phyloP scores from a whole-genome alignment of 805 yeast genomes.

The Sugiyamaella marilandica region DNA sequence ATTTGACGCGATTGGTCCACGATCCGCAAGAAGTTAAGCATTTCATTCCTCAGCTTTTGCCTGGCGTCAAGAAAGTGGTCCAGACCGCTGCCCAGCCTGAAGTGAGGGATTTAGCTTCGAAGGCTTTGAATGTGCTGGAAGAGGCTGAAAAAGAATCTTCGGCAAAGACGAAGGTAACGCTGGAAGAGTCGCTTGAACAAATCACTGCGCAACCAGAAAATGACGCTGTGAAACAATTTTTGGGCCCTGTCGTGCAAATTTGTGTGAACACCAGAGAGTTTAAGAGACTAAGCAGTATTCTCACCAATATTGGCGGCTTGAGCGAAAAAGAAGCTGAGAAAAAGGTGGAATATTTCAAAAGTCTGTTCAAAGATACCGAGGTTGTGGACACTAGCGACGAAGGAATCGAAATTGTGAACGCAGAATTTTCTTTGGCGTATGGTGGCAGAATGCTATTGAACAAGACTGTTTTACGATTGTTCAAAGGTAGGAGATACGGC shows the following conservation, averaged over 20 bases:
- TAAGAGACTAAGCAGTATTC: constrained; percentile 26
- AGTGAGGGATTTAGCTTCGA: constrained; percentile 87
- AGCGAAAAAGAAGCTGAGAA: constrained; percentile 33
- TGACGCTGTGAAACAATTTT: constrained; percentile 28
- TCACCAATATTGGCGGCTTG: constrained; percentile 48
- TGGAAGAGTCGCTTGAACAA: constrained; percentile 37
- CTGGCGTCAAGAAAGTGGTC: constrained; percentile 87
- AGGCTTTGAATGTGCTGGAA: constrained; percentile 75
- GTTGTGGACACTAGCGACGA: constrained; percentile 62
- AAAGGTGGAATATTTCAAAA: constrained; percentile 29
- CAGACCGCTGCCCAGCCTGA: constrained; percentile 92
- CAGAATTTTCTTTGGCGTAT: constrained; percentile 92
- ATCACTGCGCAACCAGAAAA: constrained; percentile 38
- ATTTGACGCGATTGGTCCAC: constrained; percentile 90
- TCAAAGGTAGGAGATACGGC: constrained; percentile 96
- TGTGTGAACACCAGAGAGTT: constrained; percentile 38
- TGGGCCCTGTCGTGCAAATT: constrained; percentile 28
- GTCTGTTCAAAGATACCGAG: constrained; percentile 38
- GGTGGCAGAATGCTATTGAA: constrained; percentile 96
- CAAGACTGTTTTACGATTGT: constrained; percentile 80
- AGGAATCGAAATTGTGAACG: constrained; percentile 86
- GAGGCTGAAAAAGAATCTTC: constrained; percentile 76
- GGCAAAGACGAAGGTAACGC: constrained; percentile 65
- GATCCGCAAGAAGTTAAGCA: constrained; percentile 86
- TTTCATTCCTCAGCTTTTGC: constrained; percentile 79